These are phyloP conservation scores for Puccinia horiana DNA, from an alignment of 1,284 basidiomycete species.

Conservation along the genomic window DNA sequence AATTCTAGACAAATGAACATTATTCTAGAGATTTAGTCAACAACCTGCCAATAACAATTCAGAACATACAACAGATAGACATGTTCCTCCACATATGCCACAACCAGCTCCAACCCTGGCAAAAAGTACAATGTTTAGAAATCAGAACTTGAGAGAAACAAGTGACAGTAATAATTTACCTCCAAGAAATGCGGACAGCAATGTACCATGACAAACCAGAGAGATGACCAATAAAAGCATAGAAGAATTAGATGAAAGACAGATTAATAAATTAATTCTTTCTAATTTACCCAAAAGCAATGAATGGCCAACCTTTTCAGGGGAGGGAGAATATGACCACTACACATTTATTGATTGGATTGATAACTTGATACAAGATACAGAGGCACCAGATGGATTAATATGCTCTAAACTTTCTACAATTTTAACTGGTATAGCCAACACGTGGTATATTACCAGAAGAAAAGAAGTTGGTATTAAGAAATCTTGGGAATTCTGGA, in stretches of 20 bases:
- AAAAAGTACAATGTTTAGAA: too few species aligned
- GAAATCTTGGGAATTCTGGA: neutral
- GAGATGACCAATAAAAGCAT: neutral
- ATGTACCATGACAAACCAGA: too few species aligned
- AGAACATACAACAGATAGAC: too few species aligned
- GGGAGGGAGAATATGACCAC: constrained; percentile 4
- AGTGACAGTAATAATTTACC: neutral
- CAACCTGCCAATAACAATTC: too few species aligned
- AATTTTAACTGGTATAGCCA: neutral
- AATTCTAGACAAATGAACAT: neutral
- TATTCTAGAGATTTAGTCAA: neutral
- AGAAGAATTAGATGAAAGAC: neutral
- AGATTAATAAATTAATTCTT: neutral
- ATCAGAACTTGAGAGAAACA: too few species aligned
- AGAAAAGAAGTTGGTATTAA: neutral
- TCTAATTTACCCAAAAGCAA: neutral
- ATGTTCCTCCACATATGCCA: too few species aligned
- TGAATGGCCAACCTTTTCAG: neutral
- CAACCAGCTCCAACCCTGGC: too few species aligned
- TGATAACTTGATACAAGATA: neutral
- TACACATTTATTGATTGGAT: constrained; percentile 7
- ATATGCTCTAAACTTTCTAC: neutral
- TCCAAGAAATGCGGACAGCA: too few species aligned
- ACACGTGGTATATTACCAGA: neutral
- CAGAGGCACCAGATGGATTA: neutral